Evolutionary conservation across 805 yeast species (phyloP), one percentile per base, ranked within the genome.

Genomic region (Saccharomycopsis vini): DNA sequence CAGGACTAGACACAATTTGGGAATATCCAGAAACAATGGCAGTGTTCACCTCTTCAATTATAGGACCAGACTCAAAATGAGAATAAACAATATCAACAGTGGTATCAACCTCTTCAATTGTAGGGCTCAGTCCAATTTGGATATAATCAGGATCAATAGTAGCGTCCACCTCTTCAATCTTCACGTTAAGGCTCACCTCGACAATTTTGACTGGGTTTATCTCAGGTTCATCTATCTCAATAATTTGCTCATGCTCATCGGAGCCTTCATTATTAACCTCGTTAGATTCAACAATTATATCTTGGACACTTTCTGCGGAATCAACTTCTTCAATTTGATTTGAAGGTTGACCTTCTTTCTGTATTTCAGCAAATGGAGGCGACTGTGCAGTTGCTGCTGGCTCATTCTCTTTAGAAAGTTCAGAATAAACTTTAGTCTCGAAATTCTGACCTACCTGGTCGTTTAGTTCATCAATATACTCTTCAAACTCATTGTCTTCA

Each of bases 211-310:
- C 23, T 16, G 21, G 18, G n/a, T 40, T 29, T 39, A 21, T 4
- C 4, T 23, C 42, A 18, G 42, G 40, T 9, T 9, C 16, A 3
- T 24, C 41, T 24, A 23, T 29, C 19, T 32, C 43, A 33, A 35
- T 33, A 22, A 35, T 21, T 3, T 20, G 13, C 15, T 15, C n/a
- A 7, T 26, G 5, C 16, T 26, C 33, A 38, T 38, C 23, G 18
- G 3, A n/a, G 3, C 16, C 35, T 20, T 3, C 20, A 20, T n/a
- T 15, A 22, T 5, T 16, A 31, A n/a, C 39, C 13, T 28, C 16
- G 15, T 4, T 18, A n/a, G n/a, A n/a, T n/a, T n/a, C n/a, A n/a
- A n/a, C n/a, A n/a, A n/a, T 12, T 3, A n/a, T n/a, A 26, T n/a
- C 24, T n/a, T 32, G 15, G 7, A 18, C 18, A 16, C 12, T 21